Evolutionary conservation across 2,329 filamentous ascomycete species (phyloP), one percentile per base, ranked within the genome.

Genomic region (Colletotrichum musae): DNA sequence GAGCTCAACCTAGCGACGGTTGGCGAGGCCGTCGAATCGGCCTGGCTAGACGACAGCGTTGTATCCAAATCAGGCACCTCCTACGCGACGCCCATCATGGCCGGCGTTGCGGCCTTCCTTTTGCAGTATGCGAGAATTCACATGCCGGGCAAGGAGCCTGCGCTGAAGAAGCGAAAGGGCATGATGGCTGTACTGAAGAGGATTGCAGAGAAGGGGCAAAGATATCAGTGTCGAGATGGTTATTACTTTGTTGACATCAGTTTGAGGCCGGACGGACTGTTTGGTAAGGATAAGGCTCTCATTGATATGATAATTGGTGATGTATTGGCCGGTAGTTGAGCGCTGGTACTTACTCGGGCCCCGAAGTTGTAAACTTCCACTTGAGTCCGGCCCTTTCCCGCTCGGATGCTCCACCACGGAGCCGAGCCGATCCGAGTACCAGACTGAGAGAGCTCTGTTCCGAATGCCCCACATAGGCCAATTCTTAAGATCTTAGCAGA

Each of bases 251-350:
- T 57, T 4, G 18, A 45, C 18, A 0, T 57, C 10, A 57, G 36
- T 5, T 43, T 57, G n/a, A n/a, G 10, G 3, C 3, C 10, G 4
- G 53, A 57, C 13, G 43, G 36, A 2, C 39, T 57, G 4, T 57
- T 57, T 57, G 53, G 53, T 1, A 57, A 57, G 3, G 83, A 84
- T 1, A 26, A 32, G 24, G 24, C 3, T 1, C 16, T 32, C 12
- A 52, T 52, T 16, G 50, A 52, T 6, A 13, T 13, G 21, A 32
- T 5, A 2, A 28, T 52, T 6, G 16, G 21, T 2, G 18, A 18
- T 18, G 18, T 18, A 18, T 18, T 18, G 18, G 26, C 10, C 6
- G 28, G 48, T 15, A 51, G 10, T 43, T 43, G 10, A 43, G 12
- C 39, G 10, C 2, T 7, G 28, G 28, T 6, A 32, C 28, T 28